These are phyloP conservation scores for Suillus luteus DNA, from an alignment of 768 basidiomycete genomes.

Conservation along the genomic window DNA sequence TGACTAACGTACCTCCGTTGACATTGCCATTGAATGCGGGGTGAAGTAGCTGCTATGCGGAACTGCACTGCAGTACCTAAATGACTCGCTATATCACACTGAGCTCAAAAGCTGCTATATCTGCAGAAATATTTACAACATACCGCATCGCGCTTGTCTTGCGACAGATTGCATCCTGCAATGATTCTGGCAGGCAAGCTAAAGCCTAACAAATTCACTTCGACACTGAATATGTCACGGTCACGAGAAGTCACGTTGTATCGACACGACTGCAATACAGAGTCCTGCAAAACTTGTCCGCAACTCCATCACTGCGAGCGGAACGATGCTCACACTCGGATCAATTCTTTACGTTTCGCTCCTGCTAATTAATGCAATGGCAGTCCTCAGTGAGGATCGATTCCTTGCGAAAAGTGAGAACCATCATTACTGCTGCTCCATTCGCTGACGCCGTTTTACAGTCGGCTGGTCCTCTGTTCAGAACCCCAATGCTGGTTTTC, in stretches of 20 bases:
- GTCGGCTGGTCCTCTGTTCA: constrained; percentile 88
- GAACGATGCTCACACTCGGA: constrained; percentile 60
- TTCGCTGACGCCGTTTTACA: constrained; percentile 36
- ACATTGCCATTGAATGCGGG: constrained; percentile 37
- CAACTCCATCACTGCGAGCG: constrained; percentile 18
- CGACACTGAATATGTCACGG: background rate
- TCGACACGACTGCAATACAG: background rate
- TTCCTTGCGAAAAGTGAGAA: constrained; percentile 89
- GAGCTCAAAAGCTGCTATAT: constrained; percentile 5
- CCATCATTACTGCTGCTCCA: constrained; percentile 10
- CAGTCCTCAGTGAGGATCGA: constrained; percentile 93
- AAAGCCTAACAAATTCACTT: constrained; percentile 18
- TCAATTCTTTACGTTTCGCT: constrained; percentile 83
- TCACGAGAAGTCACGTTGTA: constrained; percentile 17
- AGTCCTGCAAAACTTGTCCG: constrained; percentile 13
- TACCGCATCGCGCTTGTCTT: constrained; percentile 29
- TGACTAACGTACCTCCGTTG: constrained; percentile 46
- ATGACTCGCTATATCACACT: constrained; percentile 17
- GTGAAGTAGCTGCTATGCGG: constrained; percentile 16
- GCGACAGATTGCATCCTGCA: constrained; percentile 32
- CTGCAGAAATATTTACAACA: constrained; percentile 9
- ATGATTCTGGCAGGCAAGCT: constrained; percentile 10
- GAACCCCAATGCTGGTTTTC: constrained; percentile 55
- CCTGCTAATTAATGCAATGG: constrained; percentile 91
- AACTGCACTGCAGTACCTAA: constrained; percentile 18